These are phyloP conservation scores for Trametes sp. DNA, from an alignment of 1,284 basidiomycete genomes.

Conservation along the genomic window DNA sequence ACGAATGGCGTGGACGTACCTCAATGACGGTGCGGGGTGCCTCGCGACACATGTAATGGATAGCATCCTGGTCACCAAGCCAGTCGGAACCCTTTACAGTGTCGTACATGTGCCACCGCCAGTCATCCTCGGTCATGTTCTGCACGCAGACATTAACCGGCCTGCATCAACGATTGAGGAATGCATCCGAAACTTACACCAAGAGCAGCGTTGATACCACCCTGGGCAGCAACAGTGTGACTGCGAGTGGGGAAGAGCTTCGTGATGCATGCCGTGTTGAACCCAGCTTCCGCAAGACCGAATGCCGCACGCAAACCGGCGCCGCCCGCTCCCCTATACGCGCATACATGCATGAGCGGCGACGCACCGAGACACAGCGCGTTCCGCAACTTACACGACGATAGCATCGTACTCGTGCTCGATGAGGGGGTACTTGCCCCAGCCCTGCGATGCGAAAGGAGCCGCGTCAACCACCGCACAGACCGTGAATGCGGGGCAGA, in stretches of 20 bases:
- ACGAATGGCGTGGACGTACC: conserved; percentile 54
- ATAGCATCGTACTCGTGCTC: conserved; percentile 98
- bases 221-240: conserved; percentile 99
- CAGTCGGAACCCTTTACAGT: conserved; percentile 99
- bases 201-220: conserved; percentile 98
- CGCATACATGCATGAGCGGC: conserved; percentile 8
- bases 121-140: conserved; percentile 99
- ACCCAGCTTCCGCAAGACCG: conserved; percentile 97
- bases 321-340: conserved; percentile 90
- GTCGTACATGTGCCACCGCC: conserved; percentile 99
- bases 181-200: conserved; percentile 66
- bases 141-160: no score
- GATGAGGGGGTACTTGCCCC: conserved; percentile 93
- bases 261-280: conserved; percentile 98
- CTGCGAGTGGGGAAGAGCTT: conserved; percentile 99
- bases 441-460: conserved; percentile 49
- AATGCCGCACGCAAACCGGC: conserved; percentile 98
- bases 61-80: conserved; percentile 99
- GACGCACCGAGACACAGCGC: conserved; percentile 10
- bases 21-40: conserved; percentile 94
- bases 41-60: conserved; percentile 99
- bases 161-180: no score
- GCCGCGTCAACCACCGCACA: conserved; percentile 25
- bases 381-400: conserved; percentile 80
- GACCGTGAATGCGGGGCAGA: conserved; percentile 21